Conservation (phyloP, 345 rosid species). For the Turritis glabra region DNA sequence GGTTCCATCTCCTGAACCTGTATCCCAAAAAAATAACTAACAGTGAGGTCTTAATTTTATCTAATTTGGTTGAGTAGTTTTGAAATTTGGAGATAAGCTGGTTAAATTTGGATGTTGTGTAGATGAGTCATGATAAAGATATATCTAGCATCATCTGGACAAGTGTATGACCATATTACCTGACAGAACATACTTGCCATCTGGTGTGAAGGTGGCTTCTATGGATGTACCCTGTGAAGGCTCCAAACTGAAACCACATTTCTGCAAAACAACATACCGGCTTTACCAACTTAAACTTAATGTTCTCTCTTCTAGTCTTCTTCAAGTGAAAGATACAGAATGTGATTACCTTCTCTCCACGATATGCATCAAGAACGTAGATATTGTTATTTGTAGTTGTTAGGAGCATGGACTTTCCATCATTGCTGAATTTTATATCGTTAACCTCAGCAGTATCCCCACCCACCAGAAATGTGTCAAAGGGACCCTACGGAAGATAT, state of each 20-base stretch:
- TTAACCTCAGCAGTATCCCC: constrained; percentile 97
- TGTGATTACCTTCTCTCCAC: constrained; percentile 82
- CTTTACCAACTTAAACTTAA: constrained; percentile 2
- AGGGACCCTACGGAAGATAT: constrained; percentile 75
- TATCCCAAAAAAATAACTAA: constrained; percentile 6
- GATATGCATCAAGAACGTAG: constrained; percentile 93
- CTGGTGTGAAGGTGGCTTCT: constrained; percentile 95
- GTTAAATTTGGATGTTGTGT: not conserved
- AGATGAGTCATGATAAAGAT: not conserved
- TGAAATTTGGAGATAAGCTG: not conserved
- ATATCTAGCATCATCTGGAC: not conserved
- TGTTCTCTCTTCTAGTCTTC: not conserved
- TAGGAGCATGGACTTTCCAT: constrained; percentile 94
- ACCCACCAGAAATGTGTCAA: constrained; percentile 94
- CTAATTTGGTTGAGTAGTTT: not conserved
- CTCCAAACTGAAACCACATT: constrained; percentile 89
- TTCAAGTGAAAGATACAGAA: constrained; percentile 1
- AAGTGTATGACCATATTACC: constrained; percentile 56
- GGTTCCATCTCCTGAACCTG: constrained; percentile 96
- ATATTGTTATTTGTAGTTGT: constrained; percentile 84
- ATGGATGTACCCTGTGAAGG: constrained; percentile 75
- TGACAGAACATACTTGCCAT: constrained; percentile 92
- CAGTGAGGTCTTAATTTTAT: constrained; percentile 7
- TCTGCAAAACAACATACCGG: constrained; percentile 48
- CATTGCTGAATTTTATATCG: constrained; percentile 95